A percentile compares a stretch with the other conserved stretches of the same genome.
phyloP scores from a whole-genome alignment of 371 early-diverging fungal species.

The Coemansia sp. region DNA sequence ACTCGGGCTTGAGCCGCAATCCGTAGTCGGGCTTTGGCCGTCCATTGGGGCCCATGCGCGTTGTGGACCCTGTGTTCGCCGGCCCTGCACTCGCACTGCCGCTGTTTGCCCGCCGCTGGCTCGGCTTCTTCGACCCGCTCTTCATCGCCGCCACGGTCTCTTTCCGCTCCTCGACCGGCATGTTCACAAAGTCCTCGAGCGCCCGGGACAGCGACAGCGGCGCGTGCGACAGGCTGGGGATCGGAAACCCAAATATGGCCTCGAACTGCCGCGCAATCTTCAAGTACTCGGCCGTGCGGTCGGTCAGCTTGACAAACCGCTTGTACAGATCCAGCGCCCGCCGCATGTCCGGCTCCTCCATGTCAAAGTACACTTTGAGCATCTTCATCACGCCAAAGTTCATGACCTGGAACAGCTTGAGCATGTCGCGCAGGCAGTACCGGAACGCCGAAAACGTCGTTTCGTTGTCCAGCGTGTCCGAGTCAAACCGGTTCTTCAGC shows the following conservation, averaged over 20 bases:
- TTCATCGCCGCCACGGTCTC: constrained; percentile 37
- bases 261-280: constrained; percentile 73
- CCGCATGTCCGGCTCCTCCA: constrained; percentile 76
- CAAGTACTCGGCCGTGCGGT: constrained; percentile 75
- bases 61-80: background rate
- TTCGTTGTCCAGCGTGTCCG: constrained; percentile 83
- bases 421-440: constrained; percentile 80
- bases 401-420: constrained; percentile 81
- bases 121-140: constrained; percentile 19
- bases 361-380: constrained; percentile 85
- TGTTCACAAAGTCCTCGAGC: constrained; percentile 81
- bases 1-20: constrained; percentile 42
- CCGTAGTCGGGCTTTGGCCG: constrained; percentile 40
- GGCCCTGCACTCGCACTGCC: background rate
- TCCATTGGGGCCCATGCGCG: constrained; percentile 14
- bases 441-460: constrained; percentile 84
- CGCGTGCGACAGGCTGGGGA: constrained; percentile 85
- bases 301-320: constrained; percentile 80
- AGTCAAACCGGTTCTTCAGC: constrained; percentile 72
- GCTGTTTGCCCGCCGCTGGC: background rate
- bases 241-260: constrained; percentile 67
- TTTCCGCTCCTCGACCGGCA: constrained; percentile 40
- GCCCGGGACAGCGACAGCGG: constrained; percentile 83
- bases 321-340: constrained; percentile 87
- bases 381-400: constrained; percentile 93